A percentile compares a stretch with the other conserved stretches of the same genome.
Evolutionary conservation across 345 rosid genomes (phyloP).

Genomic region (Eucalyptus pauciflora): DNA sequence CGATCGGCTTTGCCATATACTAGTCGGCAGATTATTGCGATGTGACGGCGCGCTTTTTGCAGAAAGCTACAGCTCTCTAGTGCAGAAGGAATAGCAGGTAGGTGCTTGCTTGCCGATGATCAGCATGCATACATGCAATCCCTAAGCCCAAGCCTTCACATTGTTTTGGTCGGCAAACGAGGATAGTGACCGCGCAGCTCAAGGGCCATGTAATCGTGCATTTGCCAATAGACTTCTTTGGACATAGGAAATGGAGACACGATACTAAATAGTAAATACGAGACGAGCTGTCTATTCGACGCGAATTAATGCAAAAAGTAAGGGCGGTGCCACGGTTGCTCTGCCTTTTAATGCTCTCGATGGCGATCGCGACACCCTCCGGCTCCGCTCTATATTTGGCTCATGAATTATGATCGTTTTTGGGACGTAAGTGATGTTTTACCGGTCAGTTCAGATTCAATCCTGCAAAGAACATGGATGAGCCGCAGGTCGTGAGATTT

Average conservation of each 20-base stretch:
- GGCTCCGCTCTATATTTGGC: not conserved
- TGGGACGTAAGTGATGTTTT: not conserved
- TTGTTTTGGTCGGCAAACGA: not conserved
- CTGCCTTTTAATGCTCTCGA: not conserved
- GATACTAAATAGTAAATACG: not conserved
- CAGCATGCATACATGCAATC: not conserved
- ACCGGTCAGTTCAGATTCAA: not conserved
- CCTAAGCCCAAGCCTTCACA: not conserved
- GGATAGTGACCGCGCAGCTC: not conserved
- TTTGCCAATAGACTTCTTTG: not conserved
- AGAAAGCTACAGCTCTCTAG: not conserved
- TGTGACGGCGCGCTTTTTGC: not conserved
- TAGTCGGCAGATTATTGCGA: not conserved
- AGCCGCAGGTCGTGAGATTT: not conserved
- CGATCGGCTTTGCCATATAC: not conserved
- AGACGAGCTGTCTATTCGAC: not conserved
- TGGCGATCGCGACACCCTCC: not conserved
- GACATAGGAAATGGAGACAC: not conserved
- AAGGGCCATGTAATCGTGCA: not conserved
- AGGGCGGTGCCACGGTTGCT: not conserved
- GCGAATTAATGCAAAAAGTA: not conserved
- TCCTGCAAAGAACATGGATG: not conserved
- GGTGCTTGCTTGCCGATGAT: not conserved
- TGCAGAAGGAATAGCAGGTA: not conserved
- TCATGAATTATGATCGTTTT: not conserved